These are phyloP conservation scores for Phanerodontia chrysosporium DNA, from an alignment of 768 basidiomycete genomes.

Conservation along the genomic window DNA sequence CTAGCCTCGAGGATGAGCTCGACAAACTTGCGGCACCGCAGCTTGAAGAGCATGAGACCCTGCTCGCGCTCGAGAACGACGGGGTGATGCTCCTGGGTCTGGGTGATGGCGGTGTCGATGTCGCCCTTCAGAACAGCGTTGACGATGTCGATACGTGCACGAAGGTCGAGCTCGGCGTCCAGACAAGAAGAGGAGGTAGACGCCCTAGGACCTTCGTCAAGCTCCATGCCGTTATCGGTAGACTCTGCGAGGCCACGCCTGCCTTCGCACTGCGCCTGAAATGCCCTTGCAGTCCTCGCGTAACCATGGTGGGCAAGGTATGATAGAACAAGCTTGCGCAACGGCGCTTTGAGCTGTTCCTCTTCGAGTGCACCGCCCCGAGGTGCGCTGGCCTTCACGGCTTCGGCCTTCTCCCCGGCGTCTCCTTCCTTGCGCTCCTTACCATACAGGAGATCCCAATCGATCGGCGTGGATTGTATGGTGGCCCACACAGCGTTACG, in stretches of 20 bases:
- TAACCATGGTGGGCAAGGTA: constrained; percentile 88
- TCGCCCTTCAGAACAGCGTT: constrained; percentile 65
- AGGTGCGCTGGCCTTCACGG: not conserved
- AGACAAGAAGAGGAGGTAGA: constrained; percentile 27
- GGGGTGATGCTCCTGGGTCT: constrained; percentile 55
- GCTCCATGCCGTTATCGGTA: constrained; percentile 10
- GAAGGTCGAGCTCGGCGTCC: constrained; percentile 44
- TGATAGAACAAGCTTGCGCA: constrained; percentile 70
- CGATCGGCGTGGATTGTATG: constrained; percentile 56
- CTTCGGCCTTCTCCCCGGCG: constrained; percentile 7
- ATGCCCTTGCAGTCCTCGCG: constrained; percentile 61
- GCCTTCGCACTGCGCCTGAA: constrained; percentile 47
- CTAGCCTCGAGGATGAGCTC: constrained; percentile 73
- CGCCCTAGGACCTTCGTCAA: not conserved
- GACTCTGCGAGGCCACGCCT: constrained; percentile 11
- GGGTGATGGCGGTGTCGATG: constrained; percentile 61
- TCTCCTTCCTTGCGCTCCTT: constrained; percentile 12
- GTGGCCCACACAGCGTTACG: constrained; percentile 62
- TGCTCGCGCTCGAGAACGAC: constrained; percentile 61
- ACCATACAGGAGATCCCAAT: constrained; percentile 34
- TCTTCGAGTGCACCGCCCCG: constrained; percentile 14
- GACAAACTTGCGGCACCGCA: constrained; percentile 82
- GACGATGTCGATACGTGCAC: constrained; percentile 66
- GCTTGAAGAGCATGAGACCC: constrained; percentile 72
- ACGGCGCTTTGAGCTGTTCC: constrained; percentile 53